Evolutionary conservation across 768 basidiomycete genomes (phyloP), one percentile per base, ranked within the genome.

Genomic region (Scleroderma bovista): DNA sequence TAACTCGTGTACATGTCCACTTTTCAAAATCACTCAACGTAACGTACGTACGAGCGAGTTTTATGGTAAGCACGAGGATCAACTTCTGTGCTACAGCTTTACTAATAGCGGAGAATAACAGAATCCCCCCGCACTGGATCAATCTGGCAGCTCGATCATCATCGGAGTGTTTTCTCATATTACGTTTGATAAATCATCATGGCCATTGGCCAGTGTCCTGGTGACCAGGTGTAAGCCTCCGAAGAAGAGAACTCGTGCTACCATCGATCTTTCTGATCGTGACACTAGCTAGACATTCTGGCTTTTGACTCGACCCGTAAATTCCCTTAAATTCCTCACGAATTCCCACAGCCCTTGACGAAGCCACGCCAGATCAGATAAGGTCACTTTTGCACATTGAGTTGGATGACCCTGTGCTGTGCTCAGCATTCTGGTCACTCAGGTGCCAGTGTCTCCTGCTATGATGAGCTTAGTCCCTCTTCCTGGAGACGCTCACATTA

Each of bases 201-300:
- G 9, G 45, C 43, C 23, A 43, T 9, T 29, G 9, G 26, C 9
- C 9, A 29, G n/a, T n/a, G n/a, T n/a, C n/a, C n/a, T n/a, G n/a
- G n/a, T n/a, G n/a, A n/a, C n/a, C n/a, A n/a, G n/a, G n/a, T n/a
- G n/a, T n/a, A n/a, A n/a, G n/a, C n/a, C n/a, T n/a, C n/a, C n/a
- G n/a, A n/a, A n/a, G n/a, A n/a, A n/a, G n/a, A 29, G 92, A 95
- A 63, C 76, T 93, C 19, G 76, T 91, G 9, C 9, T 76, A 1
- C 42, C 77, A 19, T 79, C 83, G 0, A 75, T 77, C 0, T 58
- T 74, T 4, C 70, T 95, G 3, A 80, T n/a, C n/a, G n/a, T n/a
- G n/a, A n/a, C n/a, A n/a, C n/a, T n/a, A n/a, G n/a, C 57, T 80
- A 89, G 55, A 71, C 66, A 0, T 65, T 93, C 6, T 81, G 78